Base-by-base conservation (phyloP, 106 monocot species). In the Xerophyta viscosa region DNA sequence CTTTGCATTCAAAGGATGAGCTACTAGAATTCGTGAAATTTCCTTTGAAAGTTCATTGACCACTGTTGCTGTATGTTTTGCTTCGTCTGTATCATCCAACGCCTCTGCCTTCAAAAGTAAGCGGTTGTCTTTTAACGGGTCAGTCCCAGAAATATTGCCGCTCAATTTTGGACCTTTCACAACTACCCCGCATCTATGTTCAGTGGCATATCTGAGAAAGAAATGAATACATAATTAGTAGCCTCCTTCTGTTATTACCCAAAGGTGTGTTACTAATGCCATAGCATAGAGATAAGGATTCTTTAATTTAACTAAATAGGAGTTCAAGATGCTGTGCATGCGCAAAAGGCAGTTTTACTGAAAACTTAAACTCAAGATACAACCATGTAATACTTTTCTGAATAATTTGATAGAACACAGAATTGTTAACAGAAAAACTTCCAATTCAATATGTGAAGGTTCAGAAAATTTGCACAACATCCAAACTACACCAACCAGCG, bases 111-210 rank as follows among this genome's bases (percentile, higher is more conserved):
- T 81, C 33, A 96, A 73, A 71, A 89, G 88, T 41, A 78, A 58
- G 24, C 88, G 84, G 52, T 89, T 89, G 54, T 96, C 96, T 69
- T 96, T 96, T 54, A 96, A 66, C 53, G 96, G 96, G 37, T 96
- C 96, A 26, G 96, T 96, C 24, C 96, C 96, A 37, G 96, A 89
- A 48, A 96, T 96, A 67, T 96, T 96, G 53, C 96, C 96, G 76
- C 96, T 96, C 62, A 96, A 50, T 39, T 66, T 96, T 51, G 96
- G 96, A n/a, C 96, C 88, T 71, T 96, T 89, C 12, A 89, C 89
- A 49, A 96, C 96, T 24, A 96, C 89, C 42, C 96, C 96, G 25
- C 96, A 96, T 74, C 96, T 85, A 63, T 96, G 96, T 51, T 96
- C 88, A 62, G 88, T 96, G 19, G 96, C 96, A 74, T 96, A 96